A percentile compares a stretch with the other conserved stretches of the same genome.
Evolutionary conservation across 2,329 filamentous ascomycete species (phyloP).

Genomic region (Fusarium heterosporum): DNA sequence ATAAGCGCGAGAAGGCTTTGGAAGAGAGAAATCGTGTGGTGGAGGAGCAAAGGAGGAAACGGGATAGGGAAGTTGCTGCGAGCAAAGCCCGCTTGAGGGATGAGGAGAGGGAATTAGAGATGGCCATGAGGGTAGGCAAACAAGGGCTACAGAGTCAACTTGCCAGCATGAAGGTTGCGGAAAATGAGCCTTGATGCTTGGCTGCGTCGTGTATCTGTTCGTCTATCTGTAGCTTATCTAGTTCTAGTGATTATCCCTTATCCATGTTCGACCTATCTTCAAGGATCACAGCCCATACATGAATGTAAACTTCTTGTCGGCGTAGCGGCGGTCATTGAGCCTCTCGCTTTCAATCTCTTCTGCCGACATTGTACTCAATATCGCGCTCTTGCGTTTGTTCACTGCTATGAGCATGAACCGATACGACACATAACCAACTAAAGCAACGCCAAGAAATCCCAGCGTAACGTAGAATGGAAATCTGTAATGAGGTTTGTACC

Average conservation of each 20-base stretch:
- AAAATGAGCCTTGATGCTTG: constrained; percentile 36
- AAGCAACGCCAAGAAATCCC: constrained; percentile 39
- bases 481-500: constrained; percentile 40
- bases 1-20: constrained; percentile 73
- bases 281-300: constrained; percentile 43
- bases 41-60: constrained; percentile 70
- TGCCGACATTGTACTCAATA: constrained; percentile 37
- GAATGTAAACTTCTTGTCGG: constrained; percentile 47
- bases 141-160: constrained; percentile 73
- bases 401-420: constrained; percentile 37
- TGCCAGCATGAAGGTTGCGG: constrained; percentile 47
- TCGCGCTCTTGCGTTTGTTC: constrained; percentile 37
- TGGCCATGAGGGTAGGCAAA: constrained; percentile 76
- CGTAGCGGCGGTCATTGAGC: constrained; percentile 43
- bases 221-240: constrained; percentile 21
- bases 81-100: constrained; percentile 72
- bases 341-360: constrained; percentile 45
- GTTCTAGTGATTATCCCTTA: constrained; percentile 10
- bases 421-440: constrained; percentile 42
- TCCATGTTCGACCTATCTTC: background rate
- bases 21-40: constrained; percentile 72
- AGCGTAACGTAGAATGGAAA: constrained; percentile 46
- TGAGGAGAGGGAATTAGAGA: constrained; percentile 74
- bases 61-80: constrained; percentile 68
- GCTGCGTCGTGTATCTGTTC: constrained; percentile 4